Base-by-base conservation (phyloP, 352 stramenopile genomes). In the Blastocystis sp. region DNA sequence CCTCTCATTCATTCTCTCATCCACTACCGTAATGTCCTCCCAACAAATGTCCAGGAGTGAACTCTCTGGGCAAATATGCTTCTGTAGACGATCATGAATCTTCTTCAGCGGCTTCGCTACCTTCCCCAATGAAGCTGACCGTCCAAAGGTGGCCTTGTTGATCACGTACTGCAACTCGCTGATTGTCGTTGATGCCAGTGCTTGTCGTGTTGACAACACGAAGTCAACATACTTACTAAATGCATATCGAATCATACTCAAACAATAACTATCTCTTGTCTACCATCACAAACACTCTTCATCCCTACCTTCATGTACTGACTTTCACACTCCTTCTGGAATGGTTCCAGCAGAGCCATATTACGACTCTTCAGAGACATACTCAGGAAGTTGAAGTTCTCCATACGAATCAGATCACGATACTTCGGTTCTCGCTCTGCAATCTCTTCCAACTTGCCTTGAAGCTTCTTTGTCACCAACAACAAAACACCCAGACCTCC, bases 391-490 rank as follows among this genome's bases (percentile, higher is more conserved):
- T 64, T 44, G 6, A 44, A 30, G 27, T 81, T 81, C 24, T 81
- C 70, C 70, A 62, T 81, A 4, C 51, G 44, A 33, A 81, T 81
- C 44, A 81, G 24, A 37, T 81, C 44, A 17, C n/a, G 59, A 42
- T 81, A 81, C 24, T 81, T 81, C n/a, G 70, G 70, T 59, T 56
- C 70, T 19, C 19, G 24, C n/a, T 40, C 24, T 33, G 70, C 70
- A 11, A 81, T 64, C 33, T 37, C 35, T 15, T 64, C 70, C 22
- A 81, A 44, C 27, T 81, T 81, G 6, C 3, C 70, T 22, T 56
- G 13, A 5, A 81, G 22, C 15, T 33, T 33, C 53, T 60, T 59
- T n/a, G 11, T 30, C 53, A 60, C 22, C 11, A 27, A 15, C 3
- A 81, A 22, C 53, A 81, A 30, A 0, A 81, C 33, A 27, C 17